Base-by-base conservation (phyloP, 768 basidiomycete species). In the Russula foetens region DNA sequence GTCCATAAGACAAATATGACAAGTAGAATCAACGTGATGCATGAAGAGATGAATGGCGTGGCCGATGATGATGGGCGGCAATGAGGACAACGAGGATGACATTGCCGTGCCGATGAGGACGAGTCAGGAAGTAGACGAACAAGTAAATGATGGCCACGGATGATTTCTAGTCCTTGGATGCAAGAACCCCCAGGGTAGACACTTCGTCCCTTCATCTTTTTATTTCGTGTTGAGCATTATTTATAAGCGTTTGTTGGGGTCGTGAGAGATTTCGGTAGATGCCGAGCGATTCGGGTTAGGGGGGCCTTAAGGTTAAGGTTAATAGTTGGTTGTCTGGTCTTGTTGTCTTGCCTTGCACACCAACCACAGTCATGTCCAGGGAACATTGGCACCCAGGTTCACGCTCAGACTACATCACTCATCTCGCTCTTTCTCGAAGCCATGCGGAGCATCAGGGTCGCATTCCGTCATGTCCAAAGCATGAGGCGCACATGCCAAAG, bases 101-200 rank as follows among this genome's bases (percentile, higher is more conserved):
- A n/a, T n/a, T n/a, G n/a, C 62, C 31, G 31, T 5, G 31, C 11
- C 35, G 8, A 52, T 6, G 19, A 41, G 19, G 26, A 41, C 3
- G 38, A 53, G 3, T 23, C 26, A 1, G 51, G 77, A 77, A 56
- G 72, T 72, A 66, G 67, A 67, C 12, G 69, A 65, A 14, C 67
- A 58, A 1, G 70, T n/a, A n/a, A n/a, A n/a, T n/a, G n/a, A n/a
- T n/a, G n/a, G n/a, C n/a, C n/a, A n/a, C 31, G 31, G 31, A 33
- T 33, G 31, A 33, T 33, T n/a, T n/a, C n/a, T n/a, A n/a, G n/a
- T n/a, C n/a, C n/a, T n/a, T n/a, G n/a, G n/a, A n/a, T n/a, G n/a
- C n/a, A n/a, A n/a, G n/a, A n/a, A n/a, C n/a, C n/a, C n/a, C n/a
- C n/a, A n/a, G n/a, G n/a, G n/a, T n/a, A n/a, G n/a, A n/a, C n/a